A percentile compares a stretch with the other conserved stretches of the same genome.
phyloP scores from a whole-genome alignment of 192 early-diverging fungal species.

The Dissophora ornata region DNA sequence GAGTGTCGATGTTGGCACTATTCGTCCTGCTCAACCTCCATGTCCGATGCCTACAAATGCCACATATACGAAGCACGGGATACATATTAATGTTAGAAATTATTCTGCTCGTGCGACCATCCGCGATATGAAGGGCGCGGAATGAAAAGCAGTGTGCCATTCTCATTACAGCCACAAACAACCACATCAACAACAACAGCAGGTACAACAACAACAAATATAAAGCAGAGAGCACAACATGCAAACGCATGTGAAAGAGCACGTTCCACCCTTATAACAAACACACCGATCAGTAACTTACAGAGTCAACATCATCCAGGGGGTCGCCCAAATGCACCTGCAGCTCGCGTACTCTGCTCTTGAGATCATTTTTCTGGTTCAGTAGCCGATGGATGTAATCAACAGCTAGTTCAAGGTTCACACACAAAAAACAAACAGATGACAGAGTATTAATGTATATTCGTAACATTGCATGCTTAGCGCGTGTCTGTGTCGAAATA shows the following conservation, averaged over 20 bases:
- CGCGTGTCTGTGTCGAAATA: no score
- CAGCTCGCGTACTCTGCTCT: conserved; percentile 63
- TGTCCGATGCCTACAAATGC: conserved; percentile 33
- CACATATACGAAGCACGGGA: no score
- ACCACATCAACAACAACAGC: no score
- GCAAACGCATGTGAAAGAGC: conserved; percentile 9
- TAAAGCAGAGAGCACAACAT: no score
- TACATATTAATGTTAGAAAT: no score
- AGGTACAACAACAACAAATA: no score
- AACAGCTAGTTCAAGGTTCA: conserved; percentile 59
- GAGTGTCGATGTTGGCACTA: neutral
- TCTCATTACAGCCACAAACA: no score
- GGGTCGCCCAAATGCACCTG: conserved; percentile 62
- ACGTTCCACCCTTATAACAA: neutral
- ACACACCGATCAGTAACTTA: conserved; percentile 2
- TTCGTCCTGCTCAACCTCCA: conserved; percentile 25
- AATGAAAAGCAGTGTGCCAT: neutral
- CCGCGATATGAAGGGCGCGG: neutral
- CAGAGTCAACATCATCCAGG: conserved; percentile 49
- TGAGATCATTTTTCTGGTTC: conserved; percentile 67
- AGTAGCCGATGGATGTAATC: conserved; percentile 81
- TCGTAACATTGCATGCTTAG: no score
- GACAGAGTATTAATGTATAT: neutral
- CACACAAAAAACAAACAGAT: neutral
- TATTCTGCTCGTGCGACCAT: conserved; percentile 1